These are phyloP conservation scores for Coriolopsis trogii DNA, from an alignment of 1,284 basidiomycete genomes.

Conservation along the genomic window DNA sequence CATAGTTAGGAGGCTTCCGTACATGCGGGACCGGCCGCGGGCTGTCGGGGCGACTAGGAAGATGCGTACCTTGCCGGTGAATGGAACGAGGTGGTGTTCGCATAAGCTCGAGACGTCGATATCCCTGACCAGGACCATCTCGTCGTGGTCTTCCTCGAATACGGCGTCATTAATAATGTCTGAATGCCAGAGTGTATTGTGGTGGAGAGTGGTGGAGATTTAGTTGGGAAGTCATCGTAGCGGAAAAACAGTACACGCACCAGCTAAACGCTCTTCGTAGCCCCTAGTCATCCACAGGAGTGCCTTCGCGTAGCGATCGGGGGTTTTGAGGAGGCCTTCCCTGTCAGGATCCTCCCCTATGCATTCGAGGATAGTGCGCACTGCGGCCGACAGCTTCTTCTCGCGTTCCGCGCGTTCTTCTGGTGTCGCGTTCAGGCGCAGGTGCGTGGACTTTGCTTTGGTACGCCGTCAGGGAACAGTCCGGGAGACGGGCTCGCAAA, in stretches of 20 bases:
- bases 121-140: conserved; percentile 98
- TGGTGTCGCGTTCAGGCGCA: conserved; percentile 79
- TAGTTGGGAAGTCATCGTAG: not conserved
- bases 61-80: conserved; percentile 92
- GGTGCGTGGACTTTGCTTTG: conserved; percentile 88
- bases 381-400: conserved; percentile 80
- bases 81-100: conserved; percentile 99
- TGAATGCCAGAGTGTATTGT: conserved; percentile 32
- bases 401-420: conserved; percentile 76
- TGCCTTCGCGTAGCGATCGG: conserved; percentile 96
- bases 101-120: conserved; percentile 98
- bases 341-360: conserved; percentile 98
- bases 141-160: conserved; percentile 99
- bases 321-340: conserved; percentile 89
- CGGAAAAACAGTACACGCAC: conserved; percentile 43
- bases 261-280: conserved; percentile 93
- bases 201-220: conserved; percentile 8
- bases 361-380: conserved; percentile 93
- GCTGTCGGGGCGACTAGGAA: not conserved
- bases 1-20: conserved; percentile 12
- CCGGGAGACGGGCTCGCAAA: not conserved
- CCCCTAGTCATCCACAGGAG: conserved; percentile 99
- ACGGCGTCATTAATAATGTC: conserved; percentile 99
- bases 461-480: conserved; percentile 11
- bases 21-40: conserved; percentile 5